phyloP scores from a whole-genome alignment of 1,284 basidiomycete genomes.

The Vanrija pseudolonga region DNA sequence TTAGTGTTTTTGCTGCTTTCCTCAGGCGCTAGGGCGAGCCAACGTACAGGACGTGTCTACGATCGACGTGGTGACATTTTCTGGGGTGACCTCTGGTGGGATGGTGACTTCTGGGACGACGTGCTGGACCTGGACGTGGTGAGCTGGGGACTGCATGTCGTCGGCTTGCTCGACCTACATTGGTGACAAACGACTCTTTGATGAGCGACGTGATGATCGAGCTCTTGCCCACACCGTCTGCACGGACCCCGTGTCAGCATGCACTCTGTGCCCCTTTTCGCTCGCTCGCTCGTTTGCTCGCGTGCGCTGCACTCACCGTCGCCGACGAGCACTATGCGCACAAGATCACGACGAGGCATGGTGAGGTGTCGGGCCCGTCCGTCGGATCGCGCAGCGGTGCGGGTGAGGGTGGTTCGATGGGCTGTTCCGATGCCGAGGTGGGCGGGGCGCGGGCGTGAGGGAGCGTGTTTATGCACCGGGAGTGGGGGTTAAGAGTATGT shows the following conservation, averaged over 20 bases:
- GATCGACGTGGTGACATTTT: slow-evolving; percentile 92
- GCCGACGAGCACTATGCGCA: slow-evolving; percentile 84
- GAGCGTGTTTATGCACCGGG: too few relatives aligned
- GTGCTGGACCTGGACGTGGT: slow-evolving; percentile 68
- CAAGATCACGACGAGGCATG: slow-evolving; percentile 46
- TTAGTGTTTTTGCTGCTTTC: background rate
- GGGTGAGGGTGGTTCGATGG: too few relatives aligned
- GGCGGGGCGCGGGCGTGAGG: background rate
- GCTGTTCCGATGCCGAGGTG: too few relatives aligned
- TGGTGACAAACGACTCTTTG: slow-evolving; percentile 85
- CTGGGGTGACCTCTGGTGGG: slow-evolving; percentile 89
- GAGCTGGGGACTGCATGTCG: background rate
- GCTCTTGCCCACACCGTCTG: slow-evolving; percentile 91
- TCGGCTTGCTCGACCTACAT: slow-evolving; percentile 63
- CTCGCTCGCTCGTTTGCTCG: background rate
- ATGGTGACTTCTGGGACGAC: slow-evolving; percentile 93
- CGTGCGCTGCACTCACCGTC: slow-evolving; percentile 61
- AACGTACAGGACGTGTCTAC: slow-evolving; percentile 85
- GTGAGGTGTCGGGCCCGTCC: background rate
- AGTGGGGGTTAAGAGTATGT: too few relatives aligned
- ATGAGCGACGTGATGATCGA: slow-evolving; percentile 92
- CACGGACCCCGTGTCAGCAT: background rate
- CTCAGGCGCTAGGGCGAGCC: too few relatives aligned
- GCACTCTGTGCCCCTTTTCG: too few relatives aligned
- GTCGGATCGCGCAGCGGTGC: background rate